These are phyloP conservation scores for Sarocladium brachiariae DNA, from an alignment of 2,329 filamentous ascomycete species.

Conservation along the genomic window DNA sequence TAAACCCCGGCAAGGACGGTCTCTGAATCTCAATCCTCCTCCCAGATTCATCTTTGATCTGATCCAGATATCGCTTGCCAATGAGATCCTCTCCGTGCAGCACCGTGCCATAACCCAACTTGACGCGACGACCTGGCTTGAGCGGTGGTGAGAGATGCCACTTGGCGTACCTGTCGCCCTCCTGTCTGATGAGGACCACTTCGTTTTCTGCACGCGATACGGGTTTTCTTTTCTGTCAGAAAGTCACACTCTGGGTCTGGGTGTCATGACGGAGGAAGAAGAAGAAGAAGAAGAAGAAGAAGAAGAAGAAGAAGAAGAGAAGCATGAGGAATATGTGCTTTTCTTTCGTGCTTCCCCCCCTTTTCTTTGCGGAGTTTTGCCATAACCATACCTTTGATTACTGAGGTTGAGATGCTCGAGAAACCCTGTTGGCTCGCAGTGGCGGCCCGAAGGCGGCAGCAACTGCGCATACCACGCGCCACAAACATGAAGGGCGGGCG, in stretches of 20 bases:
- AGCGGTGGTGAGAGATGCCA: slow-evolving; percentile 33
- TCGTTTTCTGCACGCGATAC: slow-evolving; percentile 30
- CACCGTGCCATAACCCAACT: slow-evolving; percentile 36
- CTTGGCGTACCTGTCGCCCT: slow-evolving; percentile 26
- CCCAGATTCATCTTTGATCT: slow-evolving; percentile 39
- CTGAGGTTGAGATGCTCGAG: not conserved
- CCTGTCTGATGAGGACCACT: slow-evolving; percentile 32
- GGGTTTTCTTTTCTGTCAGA: too few species aligned
- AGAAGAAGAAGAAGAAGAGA: too few species aligned
- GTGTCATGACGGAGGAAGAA: too few species aligned
- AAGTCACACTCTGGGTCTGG: too few species aligned
- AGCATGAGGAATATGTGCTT: too few species aligned
- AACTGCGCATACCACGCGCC: not conserved
- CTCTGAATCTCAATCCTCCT: not conserved
- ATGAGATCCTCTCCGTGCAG: slow-evolving; percentile 52
- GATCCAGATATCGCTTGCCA: slow-evolving; percentile 50
- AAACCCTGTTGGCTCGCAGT: not conserved
- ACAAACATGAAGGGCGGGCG: not conserved
- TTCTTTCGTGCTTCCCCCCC: too few species aligned
- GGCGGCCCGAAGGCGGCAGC: not conserved
- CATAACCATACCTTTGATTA: slow-evolving; percentile 5
- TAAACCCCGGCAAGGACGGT: slow-evolving; percentile 57
- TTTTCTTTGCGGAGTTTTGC: too few species aligned
- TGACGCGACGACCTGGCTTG: slow-evolving; percentile 22
- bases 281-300: too few species aligned